Evolutionary conservation across 23 red algal genomes (phyloP).

Genomic region (Gracilaria domingensis): DNA sequence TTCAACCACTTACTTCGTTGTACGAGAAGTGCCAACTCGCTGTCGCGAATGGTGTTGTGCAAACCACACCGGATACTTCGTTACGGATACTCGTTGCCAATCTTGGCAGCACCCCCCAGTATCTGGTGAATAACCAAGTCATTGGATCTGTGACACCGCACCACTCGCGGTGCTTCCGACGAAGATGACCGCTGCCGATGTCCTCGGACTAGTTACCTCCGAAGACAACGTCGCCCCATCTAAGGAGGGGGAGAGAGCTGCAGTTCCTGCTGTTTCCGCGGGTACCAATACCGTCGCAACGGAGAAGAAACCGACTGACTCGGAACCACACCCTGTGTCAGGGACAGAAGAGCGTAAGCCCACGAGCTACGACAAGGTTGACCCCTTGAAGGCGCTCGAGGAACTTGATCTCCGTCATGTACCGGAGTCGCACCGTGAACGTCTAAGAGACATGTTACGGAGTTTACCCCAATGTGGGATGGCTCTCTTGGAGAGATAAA

Average conservation of each 20-base stretch:
- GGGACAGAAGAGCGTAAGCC: neutral
- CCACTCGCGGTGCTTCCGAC: constrained; percentile 2
- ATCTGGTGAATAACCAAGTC: constrained; percentile 16
- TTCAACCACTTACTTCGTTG: constrained; percentile 22
- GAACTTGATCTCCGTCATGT: too few relatives aligned
- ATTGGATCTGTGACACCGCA: constrained; percentile 4
- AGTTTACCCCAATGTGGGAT: too few relatives aligned
- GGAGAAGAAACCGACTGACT: neutral
- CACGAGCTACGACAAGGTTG: neutral
- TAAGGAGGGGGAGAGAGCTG: neutral
- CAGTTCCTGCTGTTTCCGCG: too few relatives aligned
- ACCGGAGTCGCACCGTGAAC: too few relatives aligned
- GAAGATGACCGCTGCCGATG: neutral
- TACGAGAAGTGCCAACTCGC: constrained; percentile 15
- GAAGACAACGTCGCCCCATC: too few relatives aligned
- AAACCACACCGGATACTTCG: neutral
- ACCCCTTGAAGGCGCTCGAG: constrained; percentile 2
- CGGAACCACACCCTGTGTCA: neutral
- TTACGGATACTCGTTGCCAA: constrained; percentile 37
- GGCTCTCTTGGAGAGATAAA: too few relatives aligned
- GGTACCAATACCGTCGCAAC: too few relatives aligned
- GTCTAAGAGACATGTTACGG: too few relatives aligned
- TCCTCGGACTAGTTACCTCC: neutral
- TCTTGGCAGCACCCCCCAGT: constrained; percentile 11
- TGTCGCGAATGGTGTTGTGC: constrained; percentile 15